Base-by-base conservation (phyloP, 2,329 filamentous ascomycete species). In the Diaporthe eres region DNA sequence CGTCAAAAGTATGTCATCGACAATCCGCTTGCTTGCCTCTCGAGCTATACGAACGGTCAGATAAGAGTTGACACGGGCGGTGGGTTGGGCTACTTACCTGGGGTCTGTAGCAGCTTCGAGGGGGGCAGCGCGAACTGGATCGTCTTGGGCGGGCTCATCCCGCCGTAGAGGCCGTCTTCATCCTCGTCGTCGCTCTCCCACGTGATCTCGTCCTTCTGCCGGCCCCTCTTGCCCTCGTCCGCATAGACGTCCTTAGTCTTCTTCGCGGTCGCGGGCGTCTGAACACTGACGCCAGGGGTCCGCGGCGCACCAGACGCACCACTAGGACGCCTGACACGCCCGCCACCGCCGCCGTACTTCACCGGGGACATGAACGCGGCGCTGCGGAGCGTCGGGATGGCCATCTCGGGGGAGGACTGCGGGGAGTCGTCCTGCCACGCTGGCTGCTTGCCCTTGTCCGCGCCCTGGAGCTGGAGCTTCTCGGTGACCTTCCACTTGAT, bases 81-180 rank as follows among this genome's bases (percentile, higher is more conserved):
- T 39, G 31, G 49, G 28, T 60, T 47, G 13, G 81, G 42, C 6
- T 47, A 42, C 90, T 82, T 85, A 94, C 92, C 93, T 77, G 94
- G 95, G 67, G 95, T 97, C 83, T 96, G 94, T 82, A 96, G 84
- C 31, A 97, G 85, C 81, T 94, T 92, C 55, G 92, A 94, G 72
- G 93, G 93, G 70, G 94, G 94, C 65, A 97, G 85, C 60, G 94
- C 93, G 83, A 97, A 97, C 81, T 96, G 94, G 76, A 97, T 96
- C 15, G 95, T 97, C 87, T 98, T 98, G 0, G 97, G 97, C 39
- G 97, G 97, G 81, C 95, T 98, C 84, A 95, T 93, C 8, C 93
- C 94, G 9, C 90, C 90, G 75, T 93, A 92, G 8, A 91, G 81
- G 57, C 88, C 90, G 34, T 88, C 88, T 53, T 90, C 90, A 67